A percentile compares a stretch with the other conserved stretches of the same genome.
phyloP scores from a whole-genome alignment of 192 early-diverging fungal genomes.

The Dispira parvispora region DNA sequence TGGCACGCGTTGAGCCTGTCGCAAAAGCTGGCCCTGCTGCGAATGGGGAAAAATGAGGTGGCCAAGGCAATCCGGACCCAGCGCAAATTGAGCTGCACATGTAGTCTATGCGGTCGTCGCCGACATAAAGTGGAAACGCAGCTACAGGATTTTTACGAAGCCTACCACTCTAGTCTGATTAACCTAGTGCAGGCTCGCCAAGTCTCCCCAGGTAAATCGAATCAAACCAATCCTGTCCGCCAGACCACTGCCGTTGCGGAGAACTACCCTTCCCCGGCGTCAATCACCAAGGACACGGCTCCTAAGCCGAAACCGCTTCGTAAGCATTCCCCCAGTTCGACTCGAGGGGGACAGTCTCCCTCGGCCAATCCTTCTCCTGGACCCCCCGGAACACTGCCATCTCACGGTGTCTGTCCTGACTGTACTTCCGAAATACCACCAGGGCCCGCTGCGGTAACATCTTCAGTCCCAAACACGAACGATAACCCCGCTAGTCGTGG shows the following conservation, averaged over 20 bases:
- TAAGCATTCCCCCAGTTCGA: not conserved
- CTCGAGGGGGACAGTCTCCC: not conserved
- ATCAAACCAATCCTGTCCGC: no score
- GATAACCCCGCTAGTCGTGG: not conserved
- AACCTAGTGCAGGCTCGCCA: not conserved
- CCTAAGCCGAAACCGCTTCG: not conserved
- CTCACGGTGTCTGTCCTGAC: no score
- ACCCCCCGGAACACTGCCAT: no score
- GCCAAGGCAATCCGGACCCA: not conserved
- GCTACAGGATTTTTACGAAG: not conserved
- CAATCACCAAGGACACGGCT: not conserved
- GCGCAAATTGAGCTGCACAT: not conserved
- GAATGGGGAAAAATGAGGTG: not conserved
- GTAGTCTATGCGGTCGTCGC: conserved; percentile 2
- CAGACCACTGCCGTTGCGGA: no score
- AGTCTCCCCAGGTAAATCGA: no score
- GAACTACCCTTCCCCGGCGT: not conserved
- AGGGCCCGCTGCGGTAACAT: no score
- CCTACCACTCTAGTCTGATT: not conserved
- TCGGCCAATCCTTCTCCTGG: no score
- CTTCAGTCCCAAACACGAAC: no score
- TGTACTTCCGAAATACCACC: no score
- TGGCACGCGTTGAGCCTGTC: not conserved
- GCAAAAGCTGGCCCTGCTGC: not conserved
- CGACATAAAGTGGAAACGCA: not conserved